Conservation (phyloP, 2,329 filamentous ascomycete species). For the Sporothrix brunneoviolacea region DNA sequence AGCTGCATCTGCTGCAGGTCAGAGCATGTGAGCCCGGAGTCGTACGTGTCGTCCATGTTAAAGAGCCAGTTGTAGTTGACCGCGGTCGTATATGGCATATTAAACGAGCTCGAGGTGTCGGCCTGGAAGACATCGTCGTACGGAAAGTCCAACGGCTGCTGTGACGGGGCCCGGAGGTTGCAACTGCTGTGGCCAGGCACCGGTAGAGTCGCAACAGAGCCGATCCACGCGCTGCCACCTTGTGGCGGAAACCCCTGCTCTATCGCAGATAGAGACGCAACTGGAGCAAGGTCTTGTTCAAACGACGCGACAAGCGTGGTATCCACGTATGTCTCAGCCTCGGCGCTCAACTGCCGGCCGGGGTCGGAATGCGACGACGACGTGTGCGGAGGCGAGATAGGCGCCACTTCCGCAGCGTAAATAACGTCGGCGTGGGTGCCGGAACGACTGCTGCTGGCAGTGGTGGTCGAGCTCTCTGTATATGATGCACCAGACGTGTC, state of each 20-base stretch:
- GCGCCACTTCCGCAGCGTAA: no score
- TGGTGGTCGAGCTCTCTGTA: no score
- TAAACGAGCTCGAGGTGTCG: conserved; percentile 18
- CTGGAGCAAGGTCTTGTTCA: no score
- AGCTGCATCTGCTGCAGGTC: no score
- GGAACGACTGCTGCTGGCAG: no score
- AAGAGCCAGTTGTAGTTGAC: conserved; percentile 19
- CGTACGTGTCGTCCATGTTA: conserved; percentile 11
- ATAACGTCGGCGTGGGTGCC: no score
- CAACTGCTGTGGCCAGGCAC: background rate
- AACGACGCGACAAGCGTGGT: no score
- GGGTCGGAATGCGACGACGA: background rate
- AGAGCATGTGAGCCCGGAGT: no score
- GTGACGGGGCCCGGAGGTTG: background rate
- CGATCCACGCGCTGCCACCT: no score
- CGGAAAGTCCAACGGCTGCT: conserved; percentile 1
- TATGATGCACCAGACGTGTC: no score
- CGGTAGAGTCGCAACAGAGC: background rate
- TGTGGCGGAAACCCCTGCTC: no score
- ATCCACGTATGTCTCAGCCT: background rate
- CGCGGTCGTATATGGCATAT: conserved; percentile 19
- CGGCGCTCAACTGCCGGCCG: background rate
- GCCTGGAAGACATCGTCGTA: conserved; percentile 16
- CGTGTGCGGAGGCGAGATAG: background rate
- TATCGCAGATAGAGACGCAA: no score